Conservation (phyloP, 306 rosid species). For the Lupinus albus region DNA sequence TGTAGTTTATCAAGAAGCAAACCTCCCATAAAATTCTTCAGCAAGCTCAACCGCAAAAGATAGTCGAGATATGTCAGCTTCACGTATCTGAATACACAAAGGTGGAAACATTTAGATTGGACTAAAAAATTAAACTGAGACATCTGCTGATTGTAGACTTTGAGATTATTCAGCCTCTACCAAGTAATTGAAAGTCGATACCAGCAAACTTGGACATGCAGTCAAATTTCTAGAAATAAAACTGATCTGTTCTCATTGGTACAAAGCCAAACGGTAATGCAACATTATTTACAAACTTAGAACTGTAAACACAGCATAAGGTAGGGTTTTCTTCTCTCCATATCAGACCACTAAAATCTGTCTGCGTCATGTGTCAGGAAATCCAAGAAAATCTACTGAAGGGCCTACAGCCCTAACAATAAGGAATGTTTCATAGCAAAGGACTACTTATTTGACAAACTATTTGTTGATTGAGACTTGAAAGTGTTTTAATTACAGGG, state of each 20-base stretch:
- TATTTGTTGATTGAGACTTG: not conserved
- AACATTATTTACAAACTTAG: slow-evolving; percentile 13
- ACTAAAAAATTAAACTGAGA: slow-evolving; percentile 12
- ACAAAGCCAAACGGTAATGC: slow-evolving; percentile 29
- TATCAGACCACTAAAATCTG: slow-evolving; percentile 8
- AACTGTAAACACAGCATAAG: slow-evolving; percentile 1
- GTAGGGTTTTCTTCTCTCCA: slow-evolving; percentile 22
- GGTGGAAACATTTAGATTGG: slow-evolving; percentile 32
- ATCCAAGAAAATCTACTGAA: slow-evolving; percentile 11
- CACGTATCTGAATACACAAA: slow-evolving; percentile 73
- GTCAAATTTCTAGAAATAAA: slow-evolving; percentile 4
- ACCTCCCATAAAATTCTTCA: slow-evolving; percentile 99
- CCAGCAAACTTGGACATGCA: not conserved
- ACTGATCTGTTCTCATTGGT: not conserved
- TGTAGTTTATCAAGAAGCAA: slow-evolving; percentile 37
- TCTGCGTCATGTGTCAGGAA: not conserved
- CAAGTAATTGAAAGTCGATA: slow-evolving; percentile 30
- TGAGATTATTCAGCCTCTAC: slow-evolving; percentile 33
- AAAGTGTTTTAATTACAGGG: slow-evolving; percentile 1
- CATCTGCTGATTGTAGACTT: slow-evolving; percentile 3
- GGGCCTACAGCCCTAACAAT: not conserved
- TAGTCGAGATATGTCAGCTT: slow-evolving; percentile 93
- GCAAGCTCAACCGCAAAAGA: slow-evolving; percentile 99
- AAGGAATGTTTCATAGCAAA: slow-evolving; percentile 5
- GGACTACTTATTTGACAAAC: slow-evolving; percentile 13